A percentile compares a stretch with the other conserved stretches of the same genome.
Conservation (phyloP, 106 monocot genomes). For the Apostasia shenzhenica region DNA sequence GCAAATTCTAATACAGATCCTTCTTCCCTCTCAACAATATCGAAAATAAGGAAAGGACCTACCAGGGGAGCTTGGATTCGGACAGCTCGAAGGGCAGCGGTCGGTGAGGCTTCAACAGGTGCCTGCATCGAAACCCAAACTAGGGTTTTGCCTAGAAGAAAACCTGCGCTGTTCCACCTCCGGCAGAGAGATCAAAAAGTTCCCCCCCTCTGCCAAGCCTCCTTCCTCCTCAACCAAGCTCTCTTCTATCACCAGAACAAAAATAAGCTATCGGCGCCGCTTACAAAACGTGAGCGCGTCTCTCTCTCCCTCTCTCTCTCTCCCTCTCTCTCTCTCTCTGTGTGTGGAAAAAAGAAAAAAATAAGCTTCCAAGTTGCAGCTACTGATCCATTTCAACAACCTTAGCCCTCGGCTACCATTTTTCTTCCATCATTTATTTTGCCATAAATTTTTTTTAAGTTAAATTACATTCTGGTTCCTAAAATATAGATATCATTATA, state of each 20-base stretch:
- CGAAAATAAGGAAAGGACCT: neutral
- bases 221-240: neutral
- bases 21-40: too few relatives aligned
- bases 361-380: too few relatives aligned
- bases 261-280: too few relatives aligned
- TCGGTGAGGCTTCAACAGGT: neutral
- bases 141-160: neutral
- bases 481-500: too few relatives aligned
- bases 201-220: neutral
- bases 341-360: too few relatives aligned
- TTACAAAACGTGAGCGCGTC: too few relatives aligned
- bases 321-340: too few relatives aligned
- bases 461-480: too few relatives aligned
- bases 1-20: too few relatives aligned
- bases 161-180: neutral
- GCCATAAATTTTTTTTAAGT: too few relatives aligned
- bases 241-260: too few relatives aligned
- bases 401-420: neutral
- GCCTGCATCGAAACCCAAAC: neutral
- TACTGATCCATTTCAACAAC: conserved; percentile 3
- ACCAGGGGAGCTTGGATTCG: conserved; percentile 9
- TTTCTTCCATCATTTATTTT: neutral
- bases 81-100: neutral
- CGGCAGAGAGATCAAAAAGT: neutral
- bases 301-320: too few relatives aligned